A percentile compares a stretch with the other conserved stretches of the same genome.
phyloP scores from a whole-genome alignment of 345 rosid genomes.

The Laguncularia racemosa region DNA sequence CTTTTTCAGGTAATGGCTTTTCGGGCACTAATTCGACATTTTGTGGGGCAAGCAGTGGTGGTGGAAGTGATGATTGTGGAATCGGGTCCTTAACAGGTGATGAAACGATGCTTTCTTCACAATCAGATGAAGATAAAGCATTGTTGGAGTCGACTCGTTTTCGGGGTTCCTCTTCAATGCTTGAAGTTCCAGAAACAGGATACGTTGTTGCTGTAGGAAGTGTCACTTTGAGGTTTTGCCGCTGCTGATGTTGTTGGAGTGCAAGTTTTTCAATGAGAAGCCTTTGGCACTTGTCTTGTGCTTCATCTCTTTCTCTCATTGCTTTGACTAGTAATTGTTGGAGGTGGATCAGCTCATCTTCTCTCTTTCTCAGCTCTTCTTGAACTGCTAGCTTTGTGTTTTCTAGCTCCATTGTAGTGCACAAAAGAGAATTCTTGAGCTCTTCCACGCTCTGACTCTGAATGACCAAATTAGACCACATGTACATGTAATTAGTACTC shows the following conservation, averaged over 20 bases:
- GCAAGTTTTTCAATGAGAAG: slow-evolving; percentile 46
- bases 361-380: slow-evolving; percentile 70
- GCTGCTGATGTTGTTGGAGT: slow-evolving; percentile 26
- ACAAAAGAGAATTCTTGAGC: slow-evolving; percentile 56
- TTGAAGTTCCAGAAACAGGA: slow-evolving; percentile 72
- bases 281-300: slow-evolving; percentile 48
- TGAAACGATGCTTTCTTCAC: slow-evolving; percentile 88
- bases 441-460: slow-evolving; percentile 82
- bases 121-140: slow-evolving; percentile 79
- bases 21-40: slow-evolving; percentile 35
- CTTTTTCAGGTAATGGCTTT: slow-evolving; percentile 89
- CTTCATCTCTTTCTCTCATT: slow-evolving; percentile 64
- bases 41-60: slow-evolving; percentile 12
- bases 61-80: slow-evolving; percentile 17
- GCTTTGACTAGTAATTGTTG: slow-evolving; percentile 44
- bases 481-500: no score
- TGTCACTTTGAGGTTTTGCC: slow-evolving; percentile 8
- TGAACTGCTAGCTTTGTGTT: slow-evolving; percentile 58
- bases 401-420: slow-evolving; percentile 67
- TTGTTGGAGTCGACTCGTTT: slow-evolving; percentile 36
- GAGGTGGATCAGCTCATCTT: slow-evolving; percentile 54
- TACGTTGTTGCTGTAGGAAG: slow-evolving; percentile 28
- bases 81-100: slow-evolving; percentile 46
- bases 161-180: slow-evolving; percentile 13
- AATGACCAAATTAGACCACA: slow-evolving; percentile 6